Percentiles rank a stretch among this genome's conserved stretches.
Evolutionary conservation across 805 yeast genomes (phyloP).

Genomic region (Cyberlindnera saturnus): DNA sequence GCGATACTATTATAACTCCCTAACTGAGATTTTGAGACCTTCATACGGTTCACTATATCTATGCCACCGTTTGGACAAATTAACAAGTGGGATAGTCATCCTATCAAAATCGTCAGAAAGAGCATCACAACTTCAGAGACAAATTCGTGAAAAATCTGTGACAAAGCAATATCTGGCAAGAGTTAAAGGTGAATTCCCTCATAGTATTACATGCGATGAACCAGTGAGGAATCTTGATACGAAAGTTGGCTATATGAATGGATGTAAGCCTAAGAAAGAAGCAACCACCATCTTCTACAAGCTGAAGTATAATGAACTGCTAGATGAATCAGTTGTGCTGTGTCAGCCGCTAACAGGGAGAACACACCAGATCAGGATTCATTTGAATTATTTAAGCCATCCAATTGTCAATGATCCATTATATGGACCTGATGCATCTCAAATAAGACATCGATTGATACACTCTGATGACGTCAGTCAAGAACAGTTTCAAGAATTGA

Average conservation of each 20-base stretch:
- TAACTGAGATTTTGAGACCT: constrained; percentile 66
- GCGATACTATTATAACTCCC: constrained; percentile 63
- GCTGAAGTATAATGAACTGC: constrained; percentile 18
- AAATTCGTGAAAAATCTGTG: constrained; percentile 60
- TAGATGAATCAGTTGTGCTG: constrained; percentile 46
- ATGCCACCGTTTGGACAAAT: constrained; percentile 82
- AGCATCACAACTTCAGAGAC: constrained; percentile 53
- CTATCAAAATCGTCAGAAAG: constrained; percentile 10
- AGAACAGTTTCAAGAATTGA: constrained; percentile 10
- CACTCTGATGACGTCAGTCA: constrained; percentile 3
- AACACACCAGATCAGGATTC: constrained; percentile 94
- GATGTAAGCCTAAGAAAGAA: constrained; percentile 40
- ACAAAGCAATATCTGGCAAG: constrained; percentile 78
- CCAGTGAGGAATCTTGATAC: constrained; percentile 74
- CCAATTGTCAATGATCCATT: constrained; percentile 90
- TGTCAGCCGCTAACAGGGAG: constrained; percentile 90
- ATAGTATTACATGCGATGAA: constrained; percentile 47
- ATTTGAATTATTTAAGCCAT: constrained; percentile 74
- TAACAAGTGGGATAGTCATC: constrained; percentile 93
- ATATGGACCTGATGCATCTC: constrained; percentile 34
- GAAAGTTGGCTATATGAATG: constrained; percentile 50
- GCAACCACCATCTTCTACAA: constrained; percentile 62
- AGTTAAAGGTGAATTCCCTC: constrained; percentile 81
- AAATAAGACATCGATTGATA: constrained; percentile 1
- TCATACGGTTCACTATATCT: constrained; percentile 43